Percentiles rank a stretch among this genome's conserved stretches.
phyloP scores from a whole-genome alignment of 768 basidiomycete genomes.

The Boletus edulis region DNA sequence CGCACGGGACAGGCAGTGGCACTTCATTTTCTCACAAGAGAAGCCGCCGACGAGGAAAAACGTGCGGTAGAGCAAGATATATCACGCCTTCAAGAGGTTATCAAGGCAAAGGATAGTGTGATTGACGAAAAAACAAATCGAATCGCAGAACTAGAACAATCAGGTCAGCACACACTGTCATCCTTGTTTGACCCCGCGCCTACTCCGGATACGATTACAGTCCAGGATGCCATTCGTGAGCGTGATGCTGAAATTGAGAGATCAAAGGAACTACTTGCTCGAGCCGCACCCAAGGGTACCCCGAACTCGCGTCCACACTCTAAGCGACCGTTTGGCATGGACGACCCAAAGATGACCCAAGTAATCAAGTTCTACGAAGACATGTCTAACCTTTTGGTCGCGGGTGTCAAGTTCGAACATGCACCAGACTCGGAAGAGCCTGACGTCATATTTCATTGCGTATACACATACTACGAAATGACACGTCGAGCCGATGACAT shows the following conservation, averaged over 20 bases:
- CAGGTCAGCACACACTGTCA: conserved; percentile 38
- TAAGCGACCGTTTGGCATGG: conserved; percentile 35
- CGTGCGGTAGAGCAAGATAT: conserved; percentile 49
- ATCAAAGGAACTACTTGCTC: conserved; percentile 41
- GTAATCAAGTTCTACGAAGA: conserved; percentile 83
- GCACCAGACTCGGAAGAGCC: conserved; percentile 20
- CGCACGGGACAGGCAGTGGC: conserved; percentile 47
- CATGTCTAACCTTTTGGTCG: conserved; percentile 74
- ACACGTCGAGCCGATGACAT: conserved; percentile 26
- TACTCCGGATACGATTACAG: conserved; percentile 33
- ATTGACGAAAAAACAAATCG: conserved; percentile 44
- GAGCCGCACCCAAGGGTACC: conserved; percentile 41
- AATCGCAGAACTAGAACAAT: conserved; percentile 46
- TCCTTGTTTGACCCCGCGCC: neutral
- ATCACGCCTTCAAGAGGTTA: conserved; percentile 37
- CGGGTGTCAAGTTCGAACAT: conserved; percentile 51
- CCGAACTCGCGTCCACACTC: conserved; percentile 34
- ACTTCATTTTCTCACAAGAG: conserved; percentile 69
- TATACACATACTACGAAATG: conserved; percentile 54
- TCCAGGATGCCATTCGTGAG: conserved; percentile 49
- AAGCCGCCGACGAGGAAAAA: conserved; percentile 70
- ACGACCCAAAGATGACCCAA: conserved; percentile 57
- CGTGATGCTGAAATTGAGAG: conserved; percentile 64
- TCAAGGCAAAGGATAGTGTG: conserved; percentile 42
- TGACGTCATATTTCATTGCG: conserved; percentile 67